Evolutionary conservation across 208 protist genomes (phyloP).

Genomic region (Crithidia expoeki): DNA sequence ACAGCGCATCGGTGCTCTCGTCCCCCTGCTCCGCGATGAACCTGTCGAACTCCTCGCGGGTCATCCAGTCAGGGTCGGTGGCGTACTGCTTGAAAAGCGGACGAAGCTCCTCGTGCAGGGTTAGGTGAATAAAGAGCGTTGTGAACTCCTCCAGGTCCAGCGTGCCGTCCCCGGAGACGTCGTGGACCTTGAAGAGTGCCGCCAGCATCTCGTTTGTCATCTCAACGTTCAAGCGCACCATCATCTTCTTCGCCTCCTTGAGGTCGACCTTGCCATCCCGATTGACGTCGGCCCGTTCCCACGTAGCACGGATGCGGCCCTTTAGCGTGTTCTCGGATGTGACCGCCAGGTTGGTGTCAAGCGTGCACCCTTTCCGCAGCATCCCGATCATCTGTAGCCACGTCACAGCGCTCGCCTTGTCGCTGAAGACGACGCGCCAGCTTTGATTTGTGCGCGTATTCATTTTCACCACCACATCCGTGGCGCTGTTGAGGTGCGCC

Average conservation of each 20-base stretch:
- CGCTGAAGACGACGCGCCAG: constrained; percentile 46
- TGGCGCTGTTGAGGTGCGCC: constrained; percentile 32
- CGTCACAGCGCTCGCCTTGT: constrained; percentile 24
- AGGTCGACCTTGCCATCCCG: constrained; percentile 49
- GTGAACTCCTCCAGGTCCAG: constrained; percentile 65
- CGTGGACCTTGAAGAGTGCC: constrained; percentile 40
- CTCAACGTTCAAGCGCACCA: constrained; percentile 55
- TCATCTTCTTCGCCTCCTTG: constrained; percentile 52
- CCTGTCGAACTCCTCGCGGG: constrained; percentile 41
- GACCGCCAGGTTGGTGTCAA: constrained; percentile 12
- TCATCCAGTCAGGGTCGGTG: constrained; percentile 39
- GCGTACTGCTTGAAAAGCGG: constrained; percentile 40
- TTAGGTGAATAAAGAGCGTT: constrained; percentile 48
- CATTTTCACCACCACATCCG: constrained; percentile 55
- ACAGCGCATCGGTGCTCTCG: constrained; percentile 19
- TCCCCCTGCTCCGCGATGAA: constrained; percentile 49
- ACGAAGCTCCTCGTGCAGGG: constrained; percentile 42
- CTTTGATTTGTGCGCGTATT: constrained; percentile 32
- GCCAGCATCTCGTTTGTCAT: constrained; percentile 30
- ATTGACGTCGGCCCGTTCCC: constrained; percentile 51
- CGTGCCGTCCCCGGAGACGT: constrained; percentile 41
- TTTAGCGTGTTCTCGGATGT: constrained; percentile 29
- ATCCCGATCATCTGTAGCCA: constrained; percentile 53
- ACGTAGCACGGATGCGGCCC: constrained; percentile 44
- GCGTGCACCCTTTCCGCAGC: constrained; percentile 19